phyloP scores from a whole-genome alignment of 805 yeast genomes.

The Candida pini region DNA sequence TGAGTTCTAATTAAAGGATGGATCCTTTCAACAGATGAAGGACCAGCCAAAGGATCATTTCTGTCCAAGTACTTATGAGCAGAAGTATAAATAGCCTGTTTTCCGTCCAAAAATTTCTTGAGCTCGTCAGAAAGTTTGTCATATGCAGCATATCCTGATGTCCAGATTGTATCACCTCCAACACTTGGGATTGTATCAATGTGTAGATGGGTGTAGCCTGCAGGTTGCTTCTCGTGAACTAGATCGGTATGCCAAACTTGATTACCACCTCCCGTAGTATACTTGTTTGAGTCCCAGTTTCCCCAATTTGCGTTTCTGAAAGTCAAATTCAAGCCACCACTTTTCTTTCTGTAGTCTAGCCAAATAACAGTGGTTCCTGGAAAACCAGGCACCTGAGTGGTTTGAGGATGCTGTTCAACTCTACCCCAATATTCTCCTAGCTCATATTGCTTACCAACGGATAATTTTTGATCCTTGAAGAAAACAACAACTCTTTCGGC shows the following conservation, averaged over 20 bases:
- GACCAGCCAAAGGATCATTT: slow-evolving; percentile 38
- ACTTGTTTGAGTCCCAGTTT: slow-evolving; percentile 12
- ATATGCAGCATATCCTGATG: slow-evolving; percentile 49
- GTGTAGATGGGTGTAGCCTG: slow-evolving; percentile 45
- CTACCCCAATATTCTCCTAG: slow-evolving; percentile 43
- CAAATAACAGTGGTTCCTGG: slow-evolving; percentile 35
- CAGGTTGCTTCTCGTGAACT: slow-evolving; percentile 46
- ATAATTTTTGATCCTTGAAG: slow-evolving; percentile 41
- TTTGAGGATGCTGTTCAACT: slow-evolving; percentile 34
- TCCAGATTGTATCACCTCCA: slow-evolving; percentile 54
- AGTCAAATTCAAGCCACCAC: slow-evolving; percentile 11
- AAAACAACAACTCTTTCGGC: slow-evolving; percentile 51
- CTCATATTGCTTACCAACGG: slow-evolving; percentile 38
- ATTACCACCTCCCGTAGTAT: slow-evolving; percentile 16
- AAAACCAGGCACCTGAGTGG: slow-evolving; percentile 28
- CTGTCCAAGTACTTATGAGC: slow-evolving; percentile 34
- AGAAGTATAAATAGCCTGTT: slow-evolving; percentile 37
- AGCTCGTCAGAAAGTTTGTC: slow-evolving; percentile 49
- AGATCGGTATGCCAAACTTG: slow-evolving; percentile 48
- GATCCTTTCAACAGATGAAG: slow-evolving; percentile 42
- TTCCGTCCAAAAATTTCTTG: slow-evolving; percentile 45
- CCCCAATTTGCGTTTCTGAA: slow-evolving; percentile 16
- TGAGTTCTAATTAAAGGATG: slow-evolving; percentile 60
- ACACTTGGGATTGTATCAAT: slow-evolving; percentile 41
- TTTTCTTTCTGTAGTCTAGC: slow-evolving; percentile 30